Evolutionary conservation across 2,329 filamentous ascomycete genomes (phyloP).

Genomic region (Phaeosphaeria sp.): DNA sequence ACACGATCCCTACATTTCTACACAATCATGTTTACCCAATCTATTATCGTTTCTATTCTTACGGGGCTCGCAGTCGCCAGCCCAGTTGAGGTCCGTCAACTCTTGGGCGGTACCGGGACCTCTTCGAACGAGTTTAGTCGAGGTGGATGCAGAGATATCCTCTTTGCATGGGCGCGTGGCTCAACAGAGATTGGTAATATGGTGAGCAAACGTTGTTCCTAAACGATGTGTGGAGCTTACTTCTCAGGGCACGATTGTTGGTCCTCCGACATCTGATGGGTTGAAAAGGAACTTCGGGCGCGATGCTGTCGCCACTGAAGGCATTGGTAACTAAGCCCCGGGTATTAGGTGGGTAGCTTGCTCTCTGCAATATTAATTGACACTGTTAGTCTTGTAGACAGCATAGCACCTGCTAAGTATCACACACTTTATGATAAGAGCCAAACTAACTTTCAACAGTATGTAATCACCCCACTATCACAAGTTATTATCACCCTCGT

Average conservation of each 20-base stretch:
- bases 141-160: conserved; percentile 50
- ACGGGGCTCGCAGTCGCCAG: conserved; percentile 25
- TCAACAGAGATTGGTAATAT: conserved; percentile 59
- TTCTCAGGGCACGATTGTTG: conserved; percentile 44
- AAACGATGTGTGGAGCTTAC: conserved; percentile 13
- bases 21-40: conserved; percentile 38
- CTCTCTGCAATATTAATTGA: background rate
- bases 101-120: conserved; percentile 23
- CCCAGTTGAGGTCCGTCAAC: conserved; percentile 35
- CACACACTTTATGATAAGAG: background rate
- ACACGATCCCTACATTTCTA: no score
- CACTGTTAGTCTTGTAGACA: background rate
- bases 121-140: conserved; percentile 49
- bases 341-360: background rate
- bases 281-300: conserved; percentile 35
- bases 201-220: conserved; percentile 37
- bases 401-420: background rate
- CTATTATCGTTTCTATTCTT: conserved; percentile 29
- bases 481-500: background rate
- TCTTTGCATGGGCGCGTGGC: conserved; percentile 58
- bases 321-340: conserved; percentile 16
- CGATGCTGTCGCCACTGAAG: conserved; percentile 39
- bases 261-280: conserved; percentile 40
- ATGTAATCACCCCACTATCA: background rate
- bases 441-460: background rate